These are phyloP conservation scores for Byssothecium circinans DNA, from an alignment of 2,329 filamentous ascomycete species.

Conservation along the genomic window DNA sequence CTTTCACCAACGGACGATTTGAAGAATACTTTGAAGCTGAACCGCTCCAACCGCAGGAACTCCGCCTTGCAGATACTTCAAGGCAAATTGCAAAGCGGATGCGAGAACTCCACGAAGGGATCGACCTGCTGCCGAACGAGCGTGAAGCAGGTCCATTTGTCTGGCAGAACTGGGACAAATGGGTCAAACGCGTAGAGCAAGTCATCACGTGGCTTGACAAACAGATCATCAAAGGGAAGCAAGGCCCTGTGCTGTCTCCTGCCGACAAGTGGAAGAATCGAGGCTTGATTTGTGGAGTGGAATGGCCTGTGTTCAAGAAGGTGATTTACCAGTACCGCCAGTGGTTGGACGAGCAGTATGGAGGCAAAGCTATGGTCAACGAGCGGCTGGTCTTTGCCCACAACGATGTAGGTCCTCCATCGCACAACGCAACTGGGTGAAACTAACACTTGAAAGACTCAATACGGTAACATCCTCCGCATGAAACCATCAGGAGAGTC, in stretches of 20 bases:
- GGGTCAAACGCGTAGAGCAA: slow-evolving; percentile 70
- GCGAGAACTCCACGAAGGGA: slow-evolving; percentile 91
- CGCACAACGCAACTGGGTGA: not conserved
- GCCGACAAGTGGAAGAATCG: slow-evolving; percentile 65
- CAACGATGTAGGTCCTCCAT: slow-evolving; percentile 72
- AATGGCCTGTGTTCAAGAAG: slow-evolving; percentile 76
- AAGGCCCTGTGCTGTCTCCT: slow-evolving; percentile 40
- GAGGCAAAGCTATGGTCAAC: slow-evolving; percentile 66
- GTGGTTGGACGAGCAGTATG: slow-evolving; percentile 73
- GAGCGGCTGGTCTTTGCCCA: slow-evolving; percentile 89
- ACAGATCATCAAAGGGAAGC: slow-evolving; percentile 54
- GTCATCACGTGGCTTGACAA: slow-evolving; percentile 62
- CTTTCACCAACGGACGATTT: slow-evolving; percentile 92
- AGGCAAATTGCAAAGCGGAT: slow-evolving; percentile 96
- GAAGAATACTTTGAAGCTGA: slow-evolving; percentile 90
- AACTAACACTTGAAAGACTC: slow-evolving; percentile 63
- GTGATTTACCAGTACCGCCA: slow-evolving; percentile 76
- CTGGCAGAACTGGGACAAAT: slow-evolving; percentile 93
- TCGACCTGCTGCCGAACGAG: slow-evolving; percentile 81
- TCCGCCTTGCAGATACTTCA: slow-evolving; percentile 80
- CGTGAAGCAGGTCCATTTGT: slow-evolving; percentile 77
- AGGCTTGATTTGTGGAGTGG: slow-evolving; percentile 79
- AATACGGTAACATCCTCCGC: slow-evolving; percentile 96
- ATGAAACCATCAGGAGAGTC: slow-evolving; percentile 71
- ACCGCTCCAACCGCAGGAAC: slow-evolving; percentile 73